Percentiles rank a stretch among this genome's conserved stretches.
Evolutionary conservation across 2,329 filamentous ascomycete species (phyloP).

Genomic region (Aspergillus piperis): DNA sequence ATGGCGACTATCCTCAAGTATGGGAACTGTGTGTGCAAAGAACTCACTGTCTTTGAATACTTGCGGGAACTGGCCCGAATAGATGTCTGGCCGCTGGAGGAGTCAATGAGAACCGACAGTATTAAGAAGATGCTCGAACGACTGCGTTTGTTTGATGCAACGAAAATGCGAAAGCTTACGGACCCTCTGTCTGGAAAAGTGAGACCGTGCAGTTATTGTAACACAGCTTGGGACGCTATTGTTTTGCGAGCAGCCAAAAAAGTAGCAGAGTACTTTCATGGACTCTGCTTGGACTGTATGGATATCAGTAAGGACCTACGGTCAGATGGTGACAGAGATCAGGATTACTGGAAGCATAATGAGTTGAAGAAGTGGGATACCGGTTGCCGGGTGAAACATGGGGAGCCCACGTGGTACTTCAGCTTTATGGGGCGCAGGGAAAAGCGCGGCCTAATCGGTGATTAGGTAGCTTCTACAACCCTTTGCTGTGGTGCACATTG

Average conservation of each 20-base stretch:
- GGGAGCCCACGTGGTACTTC: conserved; percentile 9
- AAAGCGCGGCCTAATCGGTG: conserved; percentile 3
- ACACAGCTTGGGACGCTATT: background rate
- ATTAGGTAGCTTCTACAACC: background rate
- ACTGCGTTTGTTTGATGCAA: background rate
- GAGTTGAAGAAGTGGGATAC: background rate
- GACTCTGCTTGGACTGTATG: conserved; percentile 16
- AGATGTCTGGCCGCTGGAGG: conserved; percentile 4
- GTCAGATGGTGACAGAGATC: background rate
- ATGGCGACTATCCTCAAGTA: background rate
- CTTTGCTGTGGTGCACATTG: no score
- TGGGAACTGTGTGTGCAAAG: background rate
- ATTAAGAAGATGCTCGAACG: background rate
- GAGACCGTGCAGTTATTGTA: background rate
- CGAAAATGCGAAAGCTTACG: background rate
- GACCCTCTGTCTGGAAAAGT: no score
- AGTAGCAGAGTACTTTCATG: conserved; percentile 6
- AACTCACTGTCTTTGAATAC: conserved; percentile 4
- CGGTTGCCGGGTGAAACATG: background rate
- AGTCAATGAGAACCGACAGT: background rate
- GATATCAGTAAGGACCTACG: background rate
- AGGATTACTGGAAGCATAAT: conserved; percentile 8
- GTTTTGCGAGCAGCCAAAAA: background rate
- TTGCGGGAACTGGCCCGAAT: background rate
- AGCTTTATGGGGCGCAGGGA: conserved; percentile 12